Evolutionary conservation across 345 rosid species (phyloP).

Genomic region (Erysimum cheiranthoides): DNA sequence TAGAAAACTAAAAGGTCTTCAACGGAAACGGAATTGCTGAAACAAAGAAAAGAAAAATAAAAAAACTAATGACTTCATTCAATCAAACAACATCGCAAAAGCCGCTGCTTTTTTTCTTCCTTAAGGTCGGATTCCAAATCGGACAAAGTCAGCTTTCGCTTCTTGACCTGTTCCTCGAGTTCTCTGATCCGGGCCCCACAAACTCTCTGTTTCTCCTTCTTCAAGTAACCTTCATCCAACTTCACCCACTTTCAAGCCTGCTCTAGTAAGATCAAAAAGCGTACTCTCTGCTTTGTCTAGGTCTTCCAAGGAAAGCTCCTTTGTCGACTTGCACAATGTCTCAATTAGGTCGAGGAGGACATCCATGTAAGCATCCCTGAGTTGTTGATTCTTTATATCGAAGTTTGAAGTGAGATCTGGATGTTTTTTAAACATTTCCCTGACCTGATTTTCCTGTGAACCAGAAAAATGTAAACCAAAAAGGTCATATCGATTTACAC

Average conservation of each 20-base stretch:
- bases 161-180: slow-evolving; percentile 12
- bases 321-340: not conserved
- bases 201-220: slow-evolving; percentile 8
- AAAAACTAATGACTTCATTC: not conserved
- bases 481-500: not conserved
- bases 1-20: no score
- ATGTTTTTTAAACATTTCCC: not conserved
- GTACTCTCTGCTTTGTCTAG: not conserved
- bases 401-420: not conserved
- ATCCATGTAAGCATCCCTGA: not conserved
- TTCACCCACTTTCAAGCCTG: not conserved
- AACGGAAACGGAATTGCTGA: not conserved
- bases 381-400: not conserved
- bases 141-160: not conserved
- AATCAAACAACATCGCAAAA: not conserved
- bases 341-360: not conserved
- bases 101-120: not conserved
- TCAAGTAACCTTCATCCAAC: not conserved
- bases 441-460: not conserved
- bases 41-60: not conserved
- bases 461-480: not conserved
- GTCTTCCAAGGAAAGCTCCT: not conserved
- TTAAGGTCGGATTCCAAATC: slow-evolving; percentile 1
- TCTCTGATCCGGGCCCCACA: not conserved
- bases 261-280: not conserved